Evolutionary conservation across 495 filamentous ascomycete genomes (phyloP).

Genomic region (Lophiotrema nucula): DNA sequence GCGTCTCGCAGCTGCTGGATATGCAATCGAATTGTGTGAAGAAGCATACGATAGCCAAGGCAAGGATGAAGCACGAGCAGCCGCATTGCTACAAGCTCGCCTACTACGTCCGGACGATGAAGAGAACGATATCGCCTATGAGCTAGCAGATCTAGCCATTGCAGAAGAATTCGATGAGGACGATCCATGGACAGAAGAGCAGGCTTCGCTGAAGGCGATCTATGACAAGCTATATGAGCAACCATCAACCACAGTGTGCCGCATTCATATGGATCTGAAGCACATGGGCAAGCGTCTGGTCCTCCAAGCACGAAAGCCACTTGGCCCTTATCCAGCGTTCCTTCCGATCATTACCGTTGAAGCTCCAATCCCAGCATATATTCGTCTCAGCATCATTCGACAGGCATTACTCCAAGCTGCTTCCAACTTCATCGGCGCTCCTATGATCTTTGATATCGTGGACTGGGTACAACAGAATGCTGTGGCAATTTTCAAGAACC

Average conservation of each 20-base stretch:
- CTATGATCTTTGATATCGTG: constrained; percentile 83
- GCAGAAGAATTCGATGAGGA: constrained; percentile 35
- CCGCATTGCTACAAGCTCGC: constrained; percentile 71
- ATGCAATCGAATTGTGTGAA: constrained; percentile 77
- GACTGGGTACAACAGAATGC: constrained; percentile 88
- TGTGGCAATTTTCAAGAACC: constrained; percentile 70
- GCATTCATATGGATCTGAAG: constrained; percentile 56
- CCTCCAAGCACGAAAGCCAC: constrained; percentile 55
- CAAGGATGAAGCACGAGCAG: constrained; percentile 75
- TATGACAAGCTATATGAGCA: constrained; percentile 64
- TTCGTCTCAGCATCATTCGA: constrained; percentile 83
- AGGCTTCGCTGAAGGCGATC: constrained; percentile 74
- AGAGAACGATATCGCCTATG: constrained; percentile 16
- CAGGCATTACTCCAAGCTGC: constrained; percentile 68
- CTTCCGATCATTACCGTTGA: constrained; percentile 74
- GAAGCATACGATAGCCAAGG: constrained; percentile 64
- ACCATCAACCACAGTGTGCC: constrained; percentile 58
- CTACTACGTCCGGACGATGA: constrained; percentile 48
- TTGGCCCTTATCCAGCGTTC: constrained; percentile 65
- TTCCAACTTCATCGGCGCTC: constrained; percentile 68
- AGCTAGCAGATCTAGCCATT: constrained; percentile 13
- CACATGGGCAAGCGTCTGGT: constrained; percentile 40
- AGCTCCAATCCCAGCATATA: constrained; percentile 78
- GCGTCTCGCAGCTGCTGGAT: constrained; percentile 77
- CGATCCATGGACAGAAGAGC: constrained; percentile 80